These are phyloP conservation scores for Pyrenophora seminiperda DNA, from an alignment of 2,329 filamentous ascomycete genomes.

Conservation along the genomic window DNA sequence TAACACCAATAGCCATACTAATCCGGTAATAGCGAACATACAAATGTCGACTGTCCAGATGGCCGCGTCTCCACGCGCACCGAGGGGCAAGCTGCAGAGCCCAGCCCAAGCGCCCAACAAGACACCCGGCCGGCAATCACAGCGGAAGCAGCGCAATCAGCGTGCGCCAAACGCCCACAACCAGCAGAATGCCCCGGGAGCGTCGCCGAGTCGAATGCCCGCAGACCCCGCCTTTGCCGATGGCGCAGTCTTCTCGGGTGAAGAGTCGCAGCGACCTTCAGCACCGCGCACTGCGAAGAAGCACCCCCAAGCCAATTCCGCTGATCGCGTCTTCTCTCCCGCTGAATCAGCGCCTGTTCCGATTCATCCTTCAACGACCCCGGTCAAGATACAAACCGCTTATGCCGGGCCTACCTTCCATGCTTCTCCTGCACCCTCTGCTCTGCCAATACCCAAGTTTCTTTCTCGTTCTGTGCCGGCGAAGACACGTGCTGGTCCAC, in stretches of 20 bases:
- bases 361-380: constrained; percentile 33
- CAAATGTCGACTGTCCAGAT: constrained; percentile 43
- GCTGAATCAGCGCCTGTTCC: constrained; percentile 34
- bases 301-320: constrained; percentile 38
- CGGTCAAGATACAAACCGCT: constrained; percentile 53
- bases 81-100: constrained; percentile 43
- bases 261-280: constrained; percentile 32
- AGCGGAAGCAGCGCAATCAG: constrained; percentile 40
- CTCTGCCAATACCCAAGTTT: constrained; percentile 89
- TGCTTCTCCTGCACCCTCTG: constrained; percentile 87
- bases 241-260: constrained; percentile 36
- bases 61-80: constrained; percentile 42
- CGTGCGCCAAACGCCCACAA: constrained; percentile 38
- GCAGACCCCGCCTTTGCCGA: constrained; percentile 27
- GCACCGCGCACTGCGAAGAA: constrained; percentile 38
- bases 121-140: constrained; percentile 34
- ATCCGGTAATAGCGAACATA: constrained; percentile 12
- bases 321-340: constrained; percentile 36
- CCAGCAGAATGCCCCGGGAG: constrained; percentile 22
- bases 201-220: constrained; percentile 22
- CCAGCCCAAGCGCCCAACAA: constrained; percentile 33
- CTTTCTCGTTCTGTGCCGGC: constrained; percentile 76
- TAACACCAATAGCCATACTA: constrained; percentile 20
- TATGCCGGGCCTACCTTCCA: constrained; percentile 96
- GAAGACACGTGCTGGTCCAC: constrained; percentile 46